A percentile compares a stretch with the other conserved stretches of the same genome.
Conservation (phyloP, 2,329 filamentous ascomycete genomes). For the Pestalotiopsis sp. region DNA sequence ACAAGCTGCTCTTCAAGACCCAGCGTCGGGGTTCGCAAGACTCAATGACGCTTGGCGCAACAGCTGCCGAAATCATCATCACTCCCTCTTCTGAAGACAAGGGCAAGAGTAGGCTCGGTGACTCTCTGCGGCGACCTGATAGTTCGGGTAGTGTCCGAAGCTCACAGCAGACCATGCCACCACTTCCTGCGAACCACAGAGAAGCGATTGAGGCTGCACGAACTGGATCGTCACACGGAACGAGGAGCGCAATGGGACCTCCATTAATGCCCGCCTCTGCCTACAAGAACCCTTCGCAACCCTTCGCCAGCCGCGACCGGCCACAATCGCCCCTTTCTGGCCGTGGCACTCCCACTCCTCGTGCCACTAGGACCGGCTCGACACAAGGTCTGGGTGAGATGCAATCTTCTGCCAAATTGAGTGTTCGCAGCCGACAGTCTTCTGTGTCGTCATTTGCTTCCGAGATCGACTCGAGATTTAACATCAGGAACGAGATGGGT, state of each 20-base stretch:
- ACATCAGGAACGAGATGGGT: slow-evolving; percentile 64
- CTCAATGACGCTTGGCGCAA: slow-evolving; percentile 19
- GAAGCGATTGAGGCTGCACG: slow-evolving; percentile 82
- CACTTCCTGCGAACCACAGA: slow-evolving; percentile 80
- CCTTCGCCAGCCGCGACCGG: slow-evolving; percentile 59
- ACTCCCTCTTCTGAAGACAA: slow-evolving; percentile 46
- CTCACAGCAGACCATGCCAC: slow-evolving; percentile 56
- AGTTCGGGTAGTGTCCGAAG: slow-evolving; percentile 70
- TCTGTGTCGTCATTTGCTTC: slow-evolving; percentile 96
- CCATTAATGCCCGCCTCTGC: slow-evolving; percentile 83
- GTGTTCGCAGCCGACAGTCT: slow-evolving; percentile 63
- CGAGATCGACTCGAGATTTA: slow-evolving; percentile 89
- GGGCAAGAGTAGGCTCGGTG: slow-evolving; percentile 37
- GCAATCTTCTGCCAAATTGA: slow-evolving; percentile 49
- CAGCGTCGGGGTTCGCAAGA: slow-evolving; percentile 38
- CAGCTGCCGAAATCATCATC: slow-evolving; percentile 20
- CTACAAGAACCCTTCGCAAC: slow-evolving; percentile 48
- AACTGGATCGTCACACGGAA: slow-evolving; percentile 52
- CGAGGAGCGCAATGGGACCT: slow-evolving; percentile 71
- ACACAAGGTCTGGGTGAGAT: slow-evolving; percentile 48
- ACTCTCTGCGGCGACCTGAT: slow-evolving; percentile 58
- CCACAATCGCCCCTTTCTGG: slow-evolving; percentile 45
- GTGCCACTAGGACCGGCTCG: slow-evolving; percentile 45
- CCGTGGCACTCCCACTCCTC: slow-evolving; percentile 61
- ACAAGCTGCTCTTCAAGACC: slow-evolving; percentile 65